Percentiles rank a stretch among this genome's conserved stretches.
Conservation (phyloP, 495 filamentous ascomycete genomes). For the Annulohypoxylon maeteangense region DNA sequence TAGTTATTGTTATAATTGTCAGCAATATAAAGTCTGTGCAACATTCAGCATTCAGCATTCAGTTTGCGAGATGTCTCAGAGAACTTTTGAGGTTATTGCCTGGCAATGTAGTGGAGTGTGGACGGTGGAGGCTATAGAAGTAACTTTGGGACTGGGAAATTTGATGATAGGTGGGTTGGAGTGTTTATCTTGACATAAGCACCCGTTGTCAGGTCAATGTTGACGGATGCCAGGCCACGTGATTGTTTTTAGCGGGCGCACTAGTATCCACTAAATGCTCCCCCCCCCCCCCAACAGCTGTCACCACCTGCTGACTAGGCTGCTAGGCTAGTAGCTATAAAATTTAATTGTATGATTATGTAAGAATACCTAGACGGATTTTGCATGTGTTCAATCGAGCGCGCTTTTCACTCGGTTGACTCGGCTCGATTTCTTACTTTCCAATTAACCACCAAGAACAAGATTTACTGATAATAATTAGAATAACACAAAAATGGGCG, state of each 20-base stretch:
- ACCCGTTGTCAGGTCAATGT: slow-evolving; percentile 46
- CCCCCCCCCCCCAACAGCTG: too few relatives aligned
- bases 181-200: slow-evolving; percentile 38
- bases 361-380: background rate
- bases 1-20: background rate
- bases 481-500: background rate
- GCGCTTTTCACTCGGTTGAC: background rate
- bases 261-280: too few relatives aligned
- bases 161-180: slow-evolving; percentile 10
- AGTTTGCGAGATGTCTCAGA: slow-evolving; percentile 13
- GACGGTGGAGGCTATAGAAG: slow-evolving; percentile 5
- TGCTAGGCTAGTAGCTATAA: too few relatives aligned
- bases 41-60: slow-evolving; percentile 9
- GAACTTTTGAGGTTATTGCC: background rate
- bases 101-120: background rate
- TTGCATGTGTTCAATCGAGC: background rate
- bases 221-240: slow-evolving; percentile 6
- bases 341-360: too few relatives aligned
- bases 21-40: slow-evolving; percentile 5
- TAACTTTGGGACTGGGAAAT: slow-evolving; percentile 1
- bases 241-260: background rate
- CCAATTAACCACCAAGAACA: too few relatives aligned
- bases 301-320: too few relatives aligned
- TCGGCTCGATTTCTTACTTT: too few relatives aligned
- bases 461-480: background rate